Base-by-base conservation (phyloP, 2,329 filamentous ascomycete species). In the Diplodia intermedia region DNA sequence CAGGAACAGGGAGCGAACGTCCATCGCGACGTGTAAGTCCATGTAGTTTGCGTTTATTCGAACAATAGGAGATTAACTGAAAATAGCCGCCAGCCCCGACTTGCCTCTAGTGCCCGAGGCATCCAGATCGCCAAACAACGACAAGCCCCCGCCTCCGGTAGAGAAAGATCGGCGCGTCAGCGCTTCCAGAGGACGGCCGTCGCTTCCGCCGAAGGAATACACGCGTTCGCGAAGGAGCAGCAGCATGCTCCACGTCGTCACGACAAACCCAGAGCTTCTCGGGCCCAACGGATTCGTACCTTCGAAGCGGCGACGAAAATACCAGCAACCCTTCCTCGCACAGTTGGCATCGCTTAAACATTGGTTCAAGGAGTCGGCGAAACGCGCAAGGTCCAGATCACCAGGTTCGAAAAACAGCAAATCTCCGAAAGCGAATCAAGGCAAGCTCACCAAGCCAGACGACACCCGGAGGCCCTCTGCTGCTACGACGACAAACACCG, bases 221-320 rank as follows among this genome's bases (percentile, higher is more conserved):
- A 73, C 74, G 33, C 89, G 88, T 70, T 88, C 91, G 69, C 85
- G 90, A 72, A 91, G 91, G 71, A 86, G 92, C 69, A 91, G 92
- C 53, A 97, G 93, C 72, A 95, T 93, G 71, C 85, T 97, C 38
- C 93, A 97, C 75, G 87, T 96, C 4, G 93, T 96, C 49, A 91
- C 91, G 15, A 86, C 83, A 49, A 89, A 90, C 71, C 86, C 87
- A 26, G 88, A 90, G 71, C 78, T 90, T 8, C 80, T 89, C 18
- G 82, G 83, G 56, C 78, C 82, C n/a, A 85, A 86, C 71, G 84
- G 85, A 40, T 84, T 87, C 70, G 83, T 85, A 33, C 85, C 85
- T 66, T 80, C 82, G 53, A 86, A 85, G 68, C 82, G 83, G 53
- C 79, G 82, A 65, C 85, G 86, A 50, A 86, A 85, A 70, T 87